Evolutionary conservation across 139 green algal species (phyloP).

Genomic region (Raphidocelis subcapitata): DNA sequence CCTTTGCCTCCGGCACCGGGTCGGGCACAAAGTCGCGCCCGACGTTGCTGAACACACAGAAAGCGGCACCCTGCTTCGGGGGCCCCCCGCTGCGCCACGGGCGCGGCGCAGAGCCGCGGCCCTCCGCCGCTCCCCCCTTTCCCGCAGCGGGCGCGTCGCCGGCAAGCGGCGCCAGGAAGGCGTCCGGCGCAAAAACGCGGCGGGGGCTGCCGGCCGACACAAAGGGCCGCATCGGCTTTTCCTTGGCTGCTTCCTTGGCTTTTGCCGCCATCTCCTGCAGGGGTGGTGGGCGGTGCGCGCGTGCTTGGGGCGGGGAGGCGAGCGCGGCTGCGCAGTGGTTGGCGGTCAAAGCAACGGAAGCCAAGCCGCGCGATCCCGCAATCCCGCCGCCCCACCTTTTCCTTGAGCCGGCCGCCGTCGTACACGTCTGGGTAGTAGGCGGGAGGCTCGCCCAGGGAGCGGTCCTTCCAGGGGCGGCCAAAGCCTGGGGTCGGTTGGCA

Average conservation of each 20-base stretch:
- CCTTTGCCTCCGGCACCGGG: constrained; percentile 28
- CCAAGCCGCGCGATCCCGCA: neutral
- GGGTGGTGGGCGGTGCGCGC: too few species aligned
- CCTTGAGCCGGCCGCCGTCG: constrained; percentile 16
- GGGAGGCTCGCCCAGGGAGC: constrained; percentile 19
- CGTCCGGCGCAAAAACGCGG: neutral
- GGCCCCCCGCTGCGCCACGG: constrained; percentile 6
- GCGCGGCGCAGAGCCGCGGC: neutral
- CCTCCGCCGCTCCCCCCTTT: too few species aligned
- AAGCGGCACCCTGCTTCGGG: constrained; percentile 14
- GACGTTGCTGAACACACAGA: constrained; percentile 10
- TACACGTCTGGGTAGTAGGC: constrained; percentile 31
- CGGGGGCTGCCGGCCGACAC: neutral
- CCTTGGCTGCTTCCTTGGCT: too few species aligned
- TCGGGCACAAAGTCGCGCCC: constrained; percentile 21
- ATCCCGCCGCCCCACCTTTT: constrained; percentile 7
- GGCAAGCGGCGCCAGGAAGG: neutral
- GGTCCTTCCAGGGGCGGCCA: constrained; percentile 17
- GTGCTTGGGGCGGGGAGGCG: neutral
- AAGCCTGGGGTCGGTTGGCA: neutral
- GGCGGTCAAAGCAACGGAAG: neutral
- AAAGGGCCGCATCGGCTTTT: too few species aligned
- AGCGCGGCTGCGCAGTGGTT: neutral
- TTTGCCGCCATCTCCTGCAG: too few species aligned
- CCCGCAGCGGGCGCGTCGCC: too few species aligned